These are phyloP conservation scores for Claviceps cyperi DNA, from an alignment of 2,329 filamentous ascomycete species.

Conservation along the genomic window DNA sequence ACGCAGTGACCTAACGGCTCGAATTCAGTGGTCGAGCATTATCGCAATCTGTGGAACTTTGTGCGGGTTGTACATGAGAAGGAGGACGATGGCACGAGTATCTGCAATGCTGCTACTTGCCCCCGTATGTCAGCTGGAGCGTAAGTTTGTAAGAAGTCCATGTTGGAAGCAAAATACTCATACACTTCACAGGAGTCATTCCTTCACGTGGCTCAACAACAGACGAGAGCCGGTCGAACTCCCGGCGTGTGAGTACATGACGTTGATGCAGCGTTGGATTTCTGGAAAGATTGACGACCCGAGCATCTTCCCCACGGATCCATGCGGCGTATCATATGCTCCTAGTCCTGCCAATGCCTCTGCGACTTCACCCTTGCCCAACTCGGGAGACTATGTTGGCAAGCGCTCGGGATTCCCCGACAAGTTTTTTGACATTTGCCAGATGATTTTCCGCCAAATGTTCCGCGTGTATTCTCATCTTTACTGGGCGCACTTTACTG, in stretches of 20 bases:
- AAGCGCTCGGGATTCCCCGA: constrained; percentile 87
- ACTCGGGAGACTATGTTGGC: constrained; percentile 63
- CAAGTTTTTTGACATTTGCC: constrained; percentile 79
- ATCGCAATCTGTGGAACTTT: constrained; percentile 77
- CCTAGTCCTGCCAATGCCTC: constrained; percentile 45
- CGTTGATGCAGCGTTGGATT: constrained; percentile 93
- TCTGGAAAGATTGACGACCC: constrained; percentile 87
- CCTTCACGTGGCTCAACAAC: constrained; percentile 91
- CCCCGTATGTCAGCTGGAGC: constrained; percentile 88
- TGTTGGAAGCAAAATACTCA: not conserved
- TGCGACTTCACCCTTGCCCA: constrained; percentile 47
- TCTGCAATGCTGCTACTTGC: constrained; percentile 75
- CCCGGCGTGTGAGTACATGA: constrained; percentile 85
- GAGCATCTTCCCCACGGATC: constrained; percentile 79
- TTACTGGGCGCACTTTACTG: constrained; percentile 89
- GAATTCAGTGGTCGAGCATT: constrained; percentile 71
- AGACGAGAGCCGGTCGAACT: constrained; percentile 81
- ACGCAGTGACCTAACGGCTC: constrained; percentile 1
- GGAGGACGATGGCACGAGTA: constrained; percentile 59
- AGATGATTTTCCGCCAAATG: constrained; percentile 93
- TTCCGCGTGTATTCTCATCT: constrained; percentile 96
- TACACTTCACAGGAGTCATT: constrained; percentile 50
- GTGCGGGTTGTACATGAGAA: constrained; percentile 78
- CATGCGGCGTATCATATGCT: constrained; percentile 52
- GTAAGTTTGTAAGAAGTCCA: constrained; percentile 41